Evolutionary conservation across 768 basidiomycete genomes (phyloP), one percentile per base, ranked within the genome.

Genomic region (Psilocybe subaeruginosa): DNA sequence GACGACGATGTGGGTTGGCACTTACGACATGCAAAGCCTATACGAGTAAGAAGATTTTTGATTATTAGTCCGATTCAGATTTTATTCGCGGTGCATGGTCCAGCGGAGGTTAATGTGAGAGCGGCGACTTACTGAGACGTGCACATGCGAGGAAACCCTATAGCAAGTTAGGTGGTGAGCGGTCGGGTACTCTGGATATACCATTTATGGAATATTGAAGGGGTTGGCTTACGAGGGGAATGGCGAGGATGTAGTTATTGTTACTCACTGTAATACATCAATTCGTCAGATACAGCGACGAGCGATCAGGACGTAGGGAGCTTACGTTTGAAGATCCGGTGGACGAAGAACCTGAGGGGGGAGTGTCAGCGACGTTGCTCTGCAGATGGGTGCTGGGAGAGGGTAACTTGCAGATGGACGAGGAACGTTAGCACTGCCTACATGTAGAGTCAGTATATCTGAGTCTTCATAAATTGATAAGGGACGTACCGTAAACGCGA

Each of bases 401-500:
- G 30, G 29, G 12, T 14, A 19, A 58, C 75, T 35, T 63, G 82
- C 82, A 83, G 80, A 61, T 85, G 83, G 6, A 85, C 82, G 19
- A 83, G 73, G 59, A 83, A 78, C 0, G 82, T 84, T 23, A 83
- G 71, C 29, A 80, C 64, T 1, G 82, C 82, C 51, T 61, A 19
- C 19, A 19, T 19, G 19, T 19, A 19, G 19, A 19, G 19, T 19
- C 19, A 19, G 19, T 19, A 19, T 19, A 37, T 4, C 8, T 9
- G 31, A 14, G 27, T 6, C 9, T 6, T 27, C 29, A 19, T 27
- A 31, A 6, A 6, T 30, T 8, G 6, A 48, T 23, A 14, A 29
- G 43, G 17, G 27, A 11, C 60, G 14, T 53, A 61, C 60, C 65
- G 76, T 76, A 23, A 76, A 64, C 11, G 74, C 71, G 27, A 80